Percentiles rank a stretch among this genome's conserved stretches.
Evolutionary conservation across 306 rosid species (phyloP).

Genomic region (Casuarina glauca): DNA sequence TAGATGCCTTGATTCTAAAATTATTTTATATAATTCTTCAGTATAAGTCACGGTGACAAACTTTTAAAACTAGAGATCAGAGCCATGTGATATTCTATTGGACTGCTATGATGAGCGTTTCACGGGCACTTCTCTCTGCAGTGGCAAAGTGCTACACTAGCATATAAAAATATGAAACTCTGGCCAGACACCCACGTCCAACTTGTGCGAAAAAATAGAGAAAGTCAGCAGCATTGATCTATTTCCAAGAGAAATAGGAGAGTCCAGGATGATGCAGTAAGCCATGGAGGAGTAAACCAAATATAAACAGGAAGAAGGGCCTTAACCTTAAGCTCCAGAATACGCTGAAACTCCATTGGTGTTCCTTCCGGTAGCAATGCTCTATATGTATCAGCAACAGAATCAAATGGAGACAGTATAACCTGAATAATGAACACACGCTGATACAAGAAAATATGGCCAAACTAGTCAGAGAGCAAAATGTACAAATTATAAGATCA

Average conservation of each 20-base stretch:
- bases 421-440: conserved; percentile 54
- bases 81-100: not conserved
- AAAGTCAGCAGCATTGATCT: conserved; percentile 7
- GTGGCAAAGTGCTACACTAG: not conserved
- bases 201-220: too few species aligned
- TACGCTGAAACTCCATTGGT: conserved; percentile 96
- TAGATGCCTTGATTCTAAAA: not conserved
- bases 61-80: not conserved
- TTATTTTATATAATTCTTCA: not conserved
- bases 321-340: conserved; percentile 92
- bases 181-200: not conserved
- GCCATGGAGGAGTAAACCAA: conserved; percentile 15
- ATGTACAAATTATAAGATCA: conserved; percentile 11
- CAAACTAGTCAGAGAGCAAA: conserved; percentile 6
- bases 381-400: conserved; percentile 94
- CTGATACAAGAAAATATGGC: conserved; percentile 18
- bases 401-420: conserved; percentile 91
- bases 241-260: not conserved
- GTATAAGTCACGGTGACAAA: too few species aligned
- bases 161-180: not conserved
- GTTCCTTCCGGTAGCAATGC: conserved; percentile 99
- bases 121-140: not conserved
- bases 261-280: conserved; percentile 25
- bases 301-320: conserved; percentile 20
- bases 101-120: not conserved